Conservation (phyloP, 2,329 filamentous ascomycete species). For the Tolypocladium amazonense region DNA sequence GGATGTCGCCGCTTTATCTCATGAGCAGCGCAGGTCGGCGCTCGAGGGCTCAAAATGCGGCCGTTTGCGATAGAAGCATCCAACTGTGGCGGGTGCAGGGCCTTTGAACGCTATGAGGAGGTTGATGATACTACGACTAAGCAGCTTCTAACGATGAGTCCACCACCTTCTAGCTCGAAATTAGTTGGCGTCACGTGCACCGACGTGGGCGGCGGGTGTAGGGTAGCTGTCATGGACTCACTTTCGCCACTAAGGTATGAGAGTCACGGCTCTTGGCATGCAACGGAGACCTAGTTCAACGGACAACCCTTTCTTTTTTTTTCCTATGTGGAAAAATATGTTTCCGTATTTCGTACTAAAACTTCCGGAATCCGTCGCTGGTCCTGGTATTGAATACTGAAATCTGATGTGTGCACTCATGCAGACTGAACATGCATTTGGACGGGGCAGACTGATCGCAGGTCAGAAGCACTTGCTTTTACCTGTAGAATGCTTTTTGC, state of each 20-base stretch:
- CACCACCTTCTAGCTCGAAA: constrained; percentile 16
- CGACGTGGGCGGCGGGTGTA: not conserved
- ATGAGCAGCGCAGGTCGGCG: constrained; percentile 17
- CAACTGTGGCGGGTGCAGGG: constrained; percentile 6
- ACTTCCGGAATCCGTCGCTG: too few species aligned
- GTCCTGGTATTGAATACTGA: too few species aligned
- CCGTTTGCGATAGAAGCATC: constrained; percentile 1
- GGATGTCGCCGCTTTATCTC: constrained; percentile 17
- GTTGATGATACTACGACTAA: constrained; percentile 15
- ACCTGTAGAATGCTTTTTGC: too few species aligned
- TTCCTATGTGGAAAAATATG: too few species aligned
- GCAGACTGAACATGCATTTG: too few species aligned
- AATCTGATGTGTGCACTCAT: too few species aligned
- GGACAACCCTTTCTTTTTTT: too few species aligned
- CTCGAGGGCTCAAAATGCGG: constrained; percentile 4
- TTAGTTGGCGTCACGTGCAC: constrained; percentile 19
- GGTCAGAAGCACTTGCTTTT: not conserved
- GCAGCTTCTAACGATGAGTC: constrained; percentile 16
- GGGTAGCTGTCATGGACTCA: not conserved
- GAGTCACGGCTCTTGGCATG: not conserved
- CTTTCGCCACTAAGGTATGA: not conserved
- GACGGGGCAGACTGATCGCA: too few species aligned
- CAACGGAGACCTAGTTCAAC: not conserved
- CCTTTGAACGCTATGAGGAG: constrained; percentile 3
- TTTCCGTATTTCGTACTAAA: too few species aligned